Evolutionary conservation across 192 early-diverging fungal genomes (phyloP).

Genomic region (Backusella morwellensis): DNA sequence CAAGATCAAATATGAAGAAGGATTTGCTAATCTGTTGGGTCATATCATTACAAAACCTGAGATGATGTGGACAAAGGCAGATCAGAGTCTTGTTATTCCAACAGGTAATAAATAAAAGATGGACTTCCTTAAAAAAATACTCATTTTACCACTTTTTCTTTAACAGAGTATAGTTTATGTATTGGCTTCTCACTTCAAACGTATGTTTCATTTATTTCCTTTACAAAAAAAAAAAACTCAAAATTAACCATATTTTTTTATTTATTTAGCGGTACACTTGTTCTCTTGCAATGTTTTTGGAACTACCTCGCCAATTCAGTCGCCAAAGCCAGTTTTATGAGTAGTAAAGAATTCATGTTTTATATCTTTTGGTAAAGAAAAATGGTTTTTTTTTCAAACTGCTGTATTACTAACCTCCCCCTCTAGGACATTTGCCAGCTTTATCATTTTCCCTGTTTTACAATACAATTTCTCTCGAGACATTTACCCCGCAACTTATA

Average conservation of each 20-base stretch:
- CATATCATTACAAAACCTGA: slow-evolving; percentile 24
- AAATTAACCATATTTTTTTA: not conserved
- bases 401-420: not conserved
- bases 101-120: slow-evolving; percentile 10
- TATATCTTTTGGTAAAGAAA: slow-evolving; percentile 36
- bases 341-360: slow-evolving; percentile 44
- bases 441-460: slow-evolving; percentile 36
- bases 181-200: slow-evolving; percentile 43
- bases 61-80: slow-evolving; percentile 20
- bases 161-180: slow-evolving; percentile 33
- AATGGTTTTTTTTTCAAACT: not conserved
- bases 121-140: not conserved
- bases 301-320: slow-evolving; percentile 41
- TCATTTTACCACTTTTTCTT: no score
- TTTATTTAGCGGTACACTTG: slow-evolving; percentile 32
- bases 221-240: not conserved
- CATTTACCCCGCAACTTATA: slow-evolving; percentile 19
- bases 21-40: slow-evolving; percentile 13
- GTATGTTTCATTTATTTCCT: slow-evolving; percentile 14
- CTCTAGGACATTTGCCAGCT: slow-evolving; percentile 21
- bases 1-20: slow-evolving; percentile 36
- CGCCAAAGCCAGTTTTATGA: slow-evolving; percentile 43
- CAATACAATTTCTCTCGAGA: slow-evolving; percentile 36
- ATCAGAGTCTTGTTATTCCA: slow-evolving; percentile 10
- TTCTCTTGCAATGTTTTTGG: slow-evolving; percentile 47